A percentile compares a stretch with the other conserved stretches of the same genome.
Conservation (phyloP, 1,284 basidiomycete species). For the Mycena sp. region DNA sequence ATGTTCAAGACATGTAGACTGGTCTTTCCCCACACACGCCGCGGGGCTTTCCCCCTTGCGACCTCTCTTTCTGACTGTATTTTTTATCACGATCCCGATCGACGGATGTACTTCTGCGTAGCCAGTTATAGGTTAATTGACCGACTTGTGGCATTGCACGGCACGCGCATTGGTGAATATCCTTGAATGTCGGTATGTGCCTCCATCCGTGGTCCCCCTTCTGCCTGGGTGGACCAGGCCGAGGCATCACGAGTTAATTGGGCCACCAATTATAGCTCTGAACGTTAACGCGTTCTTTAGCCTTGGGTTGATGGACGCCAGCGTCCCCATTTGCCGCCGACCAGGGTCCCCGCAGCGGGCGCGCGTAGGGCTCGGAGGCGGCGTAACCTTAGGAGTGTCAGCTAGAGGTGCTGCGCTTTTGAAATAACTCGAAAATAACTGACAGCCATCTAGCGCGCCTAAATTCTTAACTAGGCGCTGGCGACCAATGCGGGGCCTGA, state of each 20-base stretch:
- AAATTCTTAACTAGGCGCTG: no score
- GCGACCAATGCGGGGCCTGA: no score
- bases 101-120: constrained; percentile 17
- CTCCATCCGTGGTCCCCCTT: background rate
- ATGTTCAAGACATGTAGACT: constrained; percentile 50
- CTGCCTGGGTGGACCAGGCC: background rate
- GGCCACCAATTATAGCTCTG: no score
- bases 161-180: background rate
- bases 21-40: background rate
- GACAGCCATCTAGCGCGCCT: no score
- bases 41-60: background rate
- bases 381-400: no score
- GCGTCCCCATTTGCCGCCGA: no score
- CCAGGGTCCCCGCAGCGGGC: no score
- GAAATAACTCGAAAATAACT: no score
- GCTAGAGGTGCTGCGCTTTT: no score
- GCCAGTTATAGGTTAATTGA: constrained; percentile 21
- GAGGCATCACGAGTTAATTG: background rate
- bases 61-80: constrained; percentile 14
- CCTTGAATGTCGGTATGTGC: constrained; percentile 4
- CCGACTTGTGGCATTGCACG: constrained; percentile 1
- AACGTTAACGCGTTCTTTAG: no score
- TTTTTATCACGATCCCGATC: constrained; percentile 5
- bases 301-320: no score
- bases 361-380: no score